Conservation (phyloP, 2,329 filamentous ascomycete genomes). For the Ophiostoma perfectum region DNA sequence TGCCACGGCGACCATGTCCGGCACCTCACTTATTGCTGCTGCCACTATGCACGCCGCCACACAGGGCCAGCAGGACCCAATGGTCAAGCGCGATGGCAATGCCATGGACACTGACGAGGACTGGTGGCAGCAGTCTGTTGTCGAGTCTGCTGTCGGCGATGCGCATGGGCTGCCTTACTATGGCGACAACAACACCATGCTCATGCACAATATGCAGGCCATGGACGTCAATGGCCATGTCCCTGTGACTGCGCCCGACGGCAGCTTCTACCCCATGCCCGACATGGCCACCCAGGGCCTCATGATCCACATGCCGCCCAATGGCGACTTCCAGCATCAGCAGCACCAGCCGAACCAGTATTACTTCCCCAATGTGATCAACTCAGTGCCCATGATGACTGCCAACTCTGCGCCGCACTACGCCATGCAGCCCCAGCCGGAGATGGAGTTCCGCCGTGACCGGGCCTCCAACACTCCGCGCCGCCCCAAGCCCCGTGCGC, state of each 20-base stretch:
- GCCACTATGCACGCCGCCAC: conserved; percentile 8
- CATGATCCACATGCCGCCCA: conserved; percentile 51
- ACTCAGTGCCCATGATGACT: conserved; percentile 12
- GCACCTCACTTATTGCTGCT: conserved; percentile 21
- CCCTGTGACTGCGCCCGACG: not conserved
- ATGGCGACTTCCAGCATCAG: conserved; percentile 27
- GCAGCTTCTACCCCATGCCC: conserved; percentile 16
- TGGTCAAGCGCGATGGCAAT: not conserved
- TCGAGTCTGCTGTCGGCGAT: conserved; percentile 20
- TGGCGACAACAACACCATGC: conserved; percentile 13
- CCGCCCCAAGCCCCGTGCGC: conserved; percentile 47
- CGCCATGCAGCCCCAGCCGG: conserved; percentile 11
- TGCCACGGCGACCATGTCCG: conserved; percentile 21
- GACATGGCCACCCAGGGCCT: conserved; percentile 38
- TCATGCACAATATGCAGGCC: conserved; percentile 13
- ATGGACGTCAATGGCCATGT: conserved; percentile 18
- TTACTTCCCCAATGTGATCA: conserved; percentile 23
- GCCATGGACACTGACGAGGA: conserved; percentile 24
- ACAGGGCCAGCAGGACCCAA: not conserved
- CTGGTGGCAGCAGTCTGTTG: conserved; percentile 25
- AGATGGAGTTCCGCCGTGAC: conserved; percentile 23
- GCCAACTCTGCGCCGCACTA: conserved; percentile 16
- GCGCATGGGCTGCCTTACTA: not conserved
- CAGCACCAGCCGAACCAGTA: conserved; percentile 25
- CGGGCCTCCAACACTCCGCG: conserved; percentile 27